Base-by-base conservation (phyloP, 129 eudicot genomes). In the Pseudognaphalium luteoalbum region DNA sequence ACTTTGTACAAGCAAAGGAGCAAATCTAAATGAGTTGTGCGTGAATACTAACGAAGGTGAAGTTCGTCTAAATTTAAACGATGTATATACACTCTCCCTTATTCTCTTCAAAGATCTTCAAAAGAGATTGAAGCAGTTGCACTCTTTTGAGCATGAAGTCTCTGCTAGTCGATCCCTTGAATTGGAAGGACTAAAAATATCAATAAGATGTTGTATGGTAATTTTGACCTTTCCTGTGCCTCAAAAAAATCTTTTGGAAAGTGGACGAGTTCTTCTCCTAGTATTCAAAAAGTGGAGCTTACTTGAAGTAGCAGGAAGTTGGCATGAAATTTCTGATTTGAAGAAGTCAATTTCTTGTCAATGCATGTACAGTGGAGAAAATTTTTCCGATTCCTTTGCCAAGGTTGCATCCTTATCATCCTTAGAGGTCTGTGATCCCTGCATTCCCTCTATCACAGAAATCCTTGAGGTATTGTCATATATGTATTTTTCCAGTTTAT, bases 171-270 rank as follows among this genome's bases (percentile, higher is more conserved):
- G 59, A 68, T 83, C 78, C 59, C 68, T 73, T 77, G 74, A 76
- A 68, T 73, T 75, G 29, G 90, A 90, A 73, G 84, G 83, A 58
- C 17, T 90, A 33, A 78, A 73, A 69, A 61, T 88, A 65, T 83
- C 88, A 54, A 74, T 88, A 65, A 83, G 98, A 74, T 88, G 96
- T 72, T 93, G 92, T 68, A 37, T 90, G 80, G 64, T 86, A 22
- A 76, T 77, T 2, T 72, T 90, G 84, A 81, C 78, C 17, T 62
- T 88, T 72, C 81, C 68, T n/a, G 72, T 54, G 57, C 68, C 77
- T 30, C 83, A 74, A 51, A 64, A 80, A 70, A 73, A 81, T 66
- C 75, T 79, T 54, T 39, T 86, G 58, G 84, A 83, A 41, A 81
- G 82, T 37, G 94, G 90, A 20, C 76, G n/a, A 20, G 19, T 72